Evolutionary conservation across 768 basidiomycete genomes (phyloP).

Genomic region (Cubamyces sp.): DNA sequence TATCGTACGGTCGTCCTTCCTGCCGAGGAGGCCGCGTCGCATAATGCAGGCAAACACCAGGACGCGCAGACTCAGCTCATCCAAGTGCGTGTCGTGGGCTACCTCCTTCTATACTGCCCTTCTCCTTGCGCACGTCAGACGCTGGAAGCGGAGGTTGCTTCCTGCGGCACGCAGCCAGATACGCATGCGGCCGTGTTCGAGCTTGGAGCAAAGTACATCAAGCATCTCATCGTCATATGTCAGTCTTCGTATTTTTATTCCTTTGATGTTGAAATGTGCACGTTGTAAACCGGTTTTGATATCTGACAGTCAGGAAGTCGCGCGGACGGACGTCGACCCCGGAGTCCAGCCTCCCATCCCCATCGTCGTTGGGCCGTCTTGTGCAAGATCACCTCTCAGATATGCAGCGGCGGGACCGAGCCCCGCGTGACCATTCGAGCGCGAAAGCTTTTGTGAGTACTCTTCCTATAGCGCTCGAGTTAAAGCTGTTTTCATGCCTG

Average conservation of each 20-base stretch:
- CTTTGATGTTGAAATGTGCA: too few species aligned
- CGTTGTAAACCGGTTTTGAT: background rate
- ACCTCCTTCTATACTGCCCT: background rate
- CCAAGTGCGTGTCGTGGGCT: background rate
- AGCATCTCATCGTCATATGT: constrained; percentile 1
- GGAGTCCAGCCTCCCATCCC: background rate
- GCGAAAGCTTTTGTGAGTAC: constrained; percentile 4
- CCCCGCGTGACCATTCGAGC: constrained; percentile 2
- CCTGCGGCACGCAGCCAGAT: too few species aligned
- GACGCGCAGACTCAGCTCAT: background rate
- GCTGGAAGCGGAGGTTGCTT: background rate
- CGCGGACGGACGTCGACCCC: background rate
- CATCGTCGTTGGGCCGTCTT: background rate
- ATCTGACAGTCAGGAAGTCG: background rate
- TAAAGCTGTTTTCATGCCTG: background rate
- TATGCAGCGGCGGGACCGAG: background rate
- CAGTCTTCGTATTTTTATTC: background rate
- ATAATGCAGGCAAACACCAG: background rate
- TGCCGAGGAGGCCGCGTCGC: constrained; percentile 1
- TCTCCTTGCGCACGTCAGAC: background rate
- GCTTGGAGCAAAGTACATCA: constrained; percentile 1
- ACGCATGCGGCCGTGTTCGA: too few species aligned
- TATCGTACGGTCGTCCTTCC: constrained; percentile 1
- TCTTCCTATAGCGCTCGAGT: background rate
- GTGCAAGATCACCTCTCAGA: background rate